Base-by-base conservation (phyloP, 306 rosid species). In the Fagus crenata region DNA sequence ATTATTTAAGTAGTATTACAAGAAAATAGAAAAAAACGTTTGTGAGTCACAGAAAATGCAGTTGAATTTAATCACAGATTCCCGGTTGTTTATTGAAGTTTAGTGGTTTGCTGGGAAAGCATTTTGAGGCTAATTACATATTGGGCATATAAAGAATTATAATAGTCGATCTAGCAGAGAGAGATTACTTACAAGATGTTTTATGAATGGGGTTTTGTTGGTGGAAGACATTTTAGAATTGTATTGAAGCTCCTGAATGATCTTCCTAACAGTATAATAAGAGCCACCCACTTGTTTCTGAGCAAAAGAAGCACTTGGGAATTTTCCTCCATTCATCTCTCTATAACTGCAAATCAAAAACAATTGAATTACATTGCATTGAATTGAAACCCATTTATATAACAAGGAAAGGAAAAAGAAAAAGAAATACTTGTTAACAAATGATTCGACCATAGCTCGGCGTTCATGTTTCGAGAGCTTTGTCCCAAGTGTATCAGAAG, bases 261-360 rank as follows among this genome's bases (percentile, higher is more conserved):
- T 88, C 46, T 75, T 76, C 78, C 86, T 88, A 51, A 88, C 7
- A 59, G 71, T 6, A 78, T 92, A 92, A 84, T 60, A 84, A 80
- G 74, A 0, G 33, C 97, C 95, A 73, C 97, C 97, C 59, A 88
- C 87, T 84, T 92, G 76, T 71, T 84, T 81, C 28, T 0, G 0
- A 31, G 85, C 55, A 77, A 18, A 28, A 5, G 2, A 5, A 61
- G 4, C 0, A 58, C 28, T 6, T 31, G 97, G 97, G 55, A 92
- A 86, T 60, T 84, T 86, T 59, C 97, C 97, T 0, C 54, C 86
- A 87, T 90, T 87, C 74, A 61, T 82, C 53, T 84, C 87, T 77
- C 81, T 83, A 77, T 90, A 86, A 78, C 97, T 92, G 84, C 82
- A 77, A 71, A 7, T 46, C 6, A 42, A 42, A 42, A 42, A 42